phyloP scores from a whole-genome alignment of 345 rosid genomes.

The Salix dunnii region DNA sequence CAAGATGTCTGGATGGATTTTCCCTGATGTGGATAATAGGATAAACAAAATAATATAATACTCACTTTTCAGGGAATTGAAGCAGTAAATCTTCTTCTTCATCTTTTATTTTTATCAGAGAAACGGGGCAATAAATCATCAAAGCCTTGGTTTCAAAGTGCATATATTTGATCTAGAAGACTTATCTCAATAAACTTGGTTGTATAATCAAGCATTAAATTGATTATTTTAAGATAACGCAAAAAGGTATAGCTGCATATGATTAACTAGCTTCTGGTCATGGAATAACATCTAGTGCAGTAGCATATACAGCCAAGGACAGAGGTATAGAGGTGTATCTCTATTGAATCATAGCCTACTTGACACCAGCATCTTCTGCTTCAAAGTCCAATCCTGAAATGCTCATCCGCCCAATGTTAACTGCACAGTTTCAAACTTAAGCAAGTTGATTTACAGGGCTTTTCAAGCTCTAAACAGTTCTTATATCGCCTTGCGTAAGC shows the following conservation, averaged over 20 bases:
- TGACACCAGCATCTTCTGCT: conserved; percentile 25
- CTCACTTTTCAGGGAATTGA: background rate
- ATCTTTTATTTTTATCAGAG: too few relatives aligned
- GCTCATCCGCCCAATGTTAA: conserved; percentile 76
- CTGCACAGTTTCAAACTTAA: conserved; percentile 37
- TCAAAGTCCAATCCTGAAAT: conserved; percentile 63
- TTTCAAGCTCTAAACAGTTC: background rate
- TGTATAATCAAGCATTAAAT: background rate
- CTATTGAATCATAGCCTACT: conserved; percentile 19
- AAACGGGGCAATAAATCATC: background rate
- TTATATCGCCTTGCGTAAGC: background rate
- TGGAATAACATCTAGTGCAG: too few relatives aligned
- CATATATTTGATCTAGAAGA: background rate
- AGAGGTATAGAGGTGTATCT: background rate
- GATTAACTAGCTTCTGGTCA: too few relatives aligned
- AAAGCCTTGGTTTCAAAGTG: background rate
- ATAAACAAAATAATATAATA: background rate
- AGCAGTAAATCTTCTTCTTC: background rate
- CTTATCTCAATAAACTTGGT: too few relatives aligned
- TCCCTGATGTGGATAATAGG: background rate
- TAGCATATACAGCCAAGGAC: too few relatives aligned
- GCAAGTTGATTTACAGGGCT: conserved; percentile 1
- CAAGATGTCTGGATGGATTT: background rate
- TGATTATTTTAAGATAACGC: too few relatives aligned
- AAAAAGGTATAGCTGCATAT: background rate